Conservation (phyloP, 2,329 filamentous ascomycete genomes). For the Penicillium sp. region DNA sequence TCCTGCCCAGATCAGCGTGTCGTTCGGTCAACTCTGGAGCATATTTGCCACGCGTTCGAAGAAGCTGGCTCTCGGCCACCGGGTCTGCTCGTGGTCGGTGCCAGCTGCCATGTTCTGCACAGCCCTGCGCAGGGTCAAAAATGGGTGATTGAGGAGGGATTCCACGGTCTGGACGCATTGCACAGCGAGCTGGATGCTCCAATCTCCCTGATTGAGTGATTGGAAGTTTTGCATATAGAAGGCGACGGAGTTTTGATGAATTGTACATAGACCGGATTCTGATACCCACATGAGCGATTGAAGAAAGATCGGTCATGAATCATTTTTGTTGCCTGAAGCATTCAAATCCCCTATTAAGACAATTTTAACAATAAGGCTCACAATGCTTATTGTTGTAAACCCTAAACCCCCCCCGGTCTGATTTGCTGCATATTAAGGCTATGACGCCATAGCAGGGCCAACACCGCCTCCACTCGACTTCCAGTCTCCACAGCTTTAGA, state of each 20-base stretch:
- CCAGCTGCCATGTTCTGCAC: constrained; percentile 77
- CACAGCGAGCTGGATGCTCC: constrained; percentile 28
- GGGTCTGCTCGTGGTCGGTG: constrained; percentile 81
- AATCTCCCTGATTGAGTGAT: constrained; percentile 11
- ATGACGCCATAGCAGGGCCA: constrained; percentile 17
- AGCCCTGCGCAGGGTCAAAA: constrained; percentile 58
- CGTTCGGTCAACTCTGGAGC: constrained; percentile 79
- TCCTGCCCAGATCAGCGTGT: constrained; percentile 94
- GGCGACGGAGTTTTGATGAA: constrained; percentile 11
- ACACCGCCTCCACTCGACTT: constrained; percentile 8
- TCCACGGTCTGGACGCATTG: constrained; percentile 67
- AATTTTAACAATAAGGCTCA: background rate
- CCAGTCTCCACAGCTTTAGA: background rate
- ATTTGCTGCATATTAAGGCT: background rate
- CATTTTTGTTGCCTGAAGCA: background rate
- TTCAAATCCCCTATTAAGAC: background rate
- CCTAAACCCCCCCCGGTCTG: background rate
- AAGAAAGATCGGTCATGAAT: background rate
- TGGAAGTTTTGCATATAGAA: constrained; percentile 2
- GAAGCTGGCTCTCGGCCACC: constrained; percentile 87
- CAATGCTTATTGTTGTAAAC: background rate
- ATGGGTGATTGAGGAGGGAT: constrained; percentile 89
- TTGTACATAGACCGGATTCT: constrained; percentile 26
- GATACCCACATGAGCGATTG: constrained; percentile 20
- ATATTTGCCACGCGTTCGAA: constrained; percentile 81